phyloP scores from a whole-genome alignment of 208 protist species.

The Porcisia deanei region DNA sequence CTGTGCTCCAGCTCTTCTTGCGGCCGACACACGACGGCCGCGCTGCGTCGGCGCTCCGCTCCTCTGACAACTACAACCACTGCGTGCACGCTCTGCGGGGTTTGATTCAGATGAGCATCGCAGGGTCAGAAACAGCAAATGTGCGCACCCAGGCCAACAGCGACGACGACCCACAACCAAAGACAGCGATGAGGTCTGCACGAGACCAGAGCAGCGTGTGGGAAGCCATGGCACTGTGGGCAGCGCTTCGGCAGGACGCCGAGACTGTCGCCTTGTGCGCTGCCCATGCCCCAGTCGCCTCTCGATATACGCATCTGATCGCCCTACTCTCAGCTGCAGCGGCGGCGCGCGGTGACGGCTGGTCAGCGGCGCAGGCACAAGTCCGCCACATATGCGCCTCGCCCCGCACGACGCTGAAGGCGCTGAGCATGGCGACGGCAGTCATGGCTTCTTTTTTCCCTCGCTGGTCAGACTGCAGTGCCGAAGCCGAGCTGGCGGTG shows the following conservation, averaged over 20 bases:
- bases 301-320: constrained; percentile 40
- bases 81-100: constrained; percentile 23
- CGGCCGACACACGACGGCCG: constrained; percentile 9
- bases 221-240: constrained; percentile 46
- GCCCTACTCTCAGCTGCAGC: constrained; percentile 27
- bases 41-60: constrained; percentile 12
- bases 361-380: constrained; percentile 2
- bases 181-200: constrained; percentile 3
- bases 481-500: not conserved
- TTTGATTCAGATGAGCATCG: constrained; percentile 5
- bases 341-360: constrained; percentile 1
- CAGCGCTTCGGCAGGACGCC: constrained; percentile 21
- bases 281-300: constrained; percentile 24
- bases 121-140: not conserved
- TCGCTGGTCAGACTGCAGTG: not conserved
- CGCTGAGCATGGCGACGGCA: constrained; percentile 37
- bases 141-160: not conserved
- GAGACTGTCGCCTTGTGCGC: constrained; percentile 31
- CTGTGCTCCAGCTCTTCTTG: constrained; percentile 29
- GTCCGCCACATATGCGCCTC: constrained; percentile 17
- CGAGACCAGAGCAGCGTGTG: constrained; percentile 27
- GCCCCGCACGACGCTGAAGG: constrained; percentile 28
- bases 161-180: not conserved
- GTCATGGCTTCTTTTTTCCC: constrained; percentile 17
- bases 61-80: constrained; percentile 15